A percentile compares a stretch with the other conserved stretches of the same genome.
These are phyloP conservation scores for Boechera divaricarpa DNA, from an alignment of 345 rosid genomes.

Conservation along the genomic window DNA sequence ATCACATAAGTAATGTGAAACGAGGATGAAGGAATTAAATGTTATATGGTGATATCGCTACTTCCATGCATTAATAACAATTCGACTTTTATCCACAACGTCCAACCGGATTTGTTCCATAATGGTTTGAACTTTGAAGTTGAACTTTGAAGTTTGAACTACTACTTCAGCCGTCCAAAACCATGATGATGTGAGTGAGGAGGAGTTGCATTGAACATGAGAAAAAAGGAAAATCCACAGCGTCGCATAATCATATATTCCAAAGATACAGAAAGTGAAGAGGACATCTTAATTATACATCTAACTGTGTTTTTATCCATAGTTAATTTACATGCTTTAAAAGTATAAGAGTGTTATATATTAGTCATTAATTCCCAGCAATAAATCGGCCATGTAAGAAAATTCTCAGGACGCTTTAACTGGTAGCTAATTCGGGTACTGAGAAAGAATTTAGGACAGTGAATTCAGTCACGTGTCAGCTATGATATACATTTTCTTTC, in stretches of 20 bases:
- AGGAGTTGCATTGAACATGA: neutral
- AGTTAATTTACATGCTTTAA: neutral
- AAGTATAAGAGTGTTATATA: neutral
- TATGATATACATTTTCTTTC: neutral
- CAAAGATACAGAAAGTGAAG: neutral
- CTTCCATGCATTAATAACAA: neutral
- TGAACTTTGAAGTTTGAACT: too few species aligned
- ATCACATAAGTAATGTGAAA: neutral
- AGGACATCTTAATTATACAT: neutral
- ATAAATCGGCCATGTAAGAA: neutral
- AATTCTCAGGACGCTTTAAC: neutral
- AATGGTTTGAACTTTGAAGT: too few species aligned
- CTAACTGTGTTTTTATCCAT: neutral
- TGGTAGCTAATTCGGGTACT: neutral
- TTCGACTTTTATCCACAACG: neutral
- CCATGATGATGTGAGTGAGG: neutral
- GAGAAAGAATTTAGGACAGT: neutral
- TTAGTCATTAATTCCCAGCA: neutral
- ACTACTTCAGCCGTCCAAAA: neutral
- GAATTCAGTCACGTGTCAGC: neutral
- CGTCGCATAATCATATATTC: neutral
- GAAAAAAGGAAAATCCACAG: neutral
- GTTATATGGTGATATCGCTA: neutral
- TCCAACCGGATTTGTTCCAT: neutral
- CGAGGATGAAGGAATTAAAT: neutral